Percentiles rank a stretch among this genome's conserved stretches.
Conservation (phyloP, 2,329 filamentous ascomycete genomes). For the Davidsoniella virescens region DNA sequence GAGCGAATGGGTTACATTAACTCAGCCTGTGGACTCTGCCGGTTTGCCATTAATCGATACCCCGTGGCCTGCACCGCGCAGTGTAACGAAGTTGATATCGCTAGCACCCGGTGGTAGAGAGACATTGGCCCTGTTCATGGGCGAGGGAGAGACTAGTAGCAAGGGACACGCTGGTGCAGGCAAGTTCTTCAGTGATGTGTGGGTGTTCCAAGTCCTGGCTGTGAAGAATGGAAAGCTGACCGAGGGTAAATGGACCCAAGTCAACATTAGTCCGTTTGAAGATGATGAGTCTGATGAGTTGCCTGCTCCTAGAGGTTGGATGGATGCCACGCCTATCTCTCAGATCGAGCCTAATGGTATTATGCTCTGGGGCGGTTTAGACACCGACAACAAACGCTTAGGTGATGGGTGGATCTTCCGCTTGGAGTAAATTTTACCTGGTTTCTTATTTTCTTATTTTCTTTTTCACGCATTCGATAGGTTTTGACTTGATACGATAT, state of each 20-base stretch:
- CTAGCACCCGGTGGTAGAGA: slow-evolving; percentile 44
- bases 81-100: slow-evolving; percentile 35
- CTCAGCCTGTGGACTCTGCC: slow-evolving; percentile 20
- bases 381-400: slow-evolving; percentile 32
- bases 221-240: slow-evolving; percentile 33
- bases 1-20: slow-evolving; percentile 38
- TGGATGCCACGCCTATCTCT: slow-evolving; percentile 38
- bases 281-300: slow-evolving; percentile 32
- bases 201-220: slow-evolving; percentile 44
- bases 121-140: slow-evolving; percentile 45
- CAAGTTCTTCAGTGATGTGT: slow-evolving; percentile 42
- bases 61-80: slow-evolving; percentile 10
- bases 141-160: slow-evolving; percentile 34
- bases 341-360: slow-evolving; percentile 44
- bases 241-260: slow-evolving; percentile 41
- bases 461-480: not conserved
- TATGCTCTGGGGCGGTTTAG: slow-evolving; percentile 44
- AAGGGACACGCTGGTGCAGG: slow-evolving; percentile 35
- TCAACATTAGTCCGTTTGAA: slow-evolving; percentile 32
- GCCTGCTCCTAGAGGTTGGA: slow-evolving; percentile 39
- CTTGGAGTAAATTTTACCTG: slow-evolving; percentile 12
- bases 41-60: not conserved
- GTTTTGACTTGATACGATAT: not conserved
- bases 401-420: slow-evolving; percentile 50
- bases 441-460: slow-evolving; percentile 6